Evolutionary conservation across 306 rosid species (phyloP).

Genomic region (Myrica gale): DNA sequence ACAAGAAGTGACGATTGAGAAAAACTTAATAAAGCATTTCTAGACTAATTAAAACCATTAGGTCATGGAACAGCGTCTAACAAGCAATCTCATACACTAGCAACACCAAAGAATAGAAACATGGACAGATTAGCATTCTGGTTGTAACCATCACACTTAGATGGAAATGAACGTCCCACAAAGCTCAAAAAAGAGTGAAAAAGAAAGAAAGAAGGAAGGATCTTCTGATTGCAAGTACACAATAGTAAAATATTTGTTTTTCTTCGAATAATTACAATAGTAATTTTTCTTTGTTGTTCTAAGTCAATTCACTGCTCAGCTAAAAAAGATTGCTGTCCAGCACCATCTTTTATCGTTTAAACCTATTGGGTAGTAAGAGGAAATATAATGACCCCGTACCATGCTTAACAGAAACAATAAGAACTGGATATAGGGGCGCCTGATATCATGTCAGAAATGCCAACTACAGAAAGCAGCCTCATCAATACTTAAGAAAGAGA

Average conservation of each 20-base stretch:
- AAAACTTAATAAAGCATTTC: neutral
- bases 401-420: neutral
- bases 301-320: neutral
- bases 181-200: neutral
- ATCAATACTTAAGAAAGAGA: neutral
- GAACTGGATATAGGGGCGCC: neutral
- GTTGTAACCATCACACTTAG: slow-evolving; percentile 4
- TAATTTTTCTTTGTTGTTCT: neutral
- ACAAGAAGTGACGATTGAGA: neutral
- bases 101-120: neutral
- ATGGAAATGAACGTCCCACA: neutral
- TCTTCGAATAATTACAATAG: neutral
- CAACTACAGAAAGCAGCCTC: neutral
- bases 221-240: too few relatives aligned
- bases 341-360: neutral
- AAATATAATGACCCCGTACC: neutral
- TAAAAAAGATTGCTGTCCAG: neutral
- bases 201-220: neutral
- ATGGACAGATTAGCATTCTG: neutral
- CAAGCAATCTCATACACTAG: neutral
- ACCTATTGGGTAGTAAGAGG: neutral
- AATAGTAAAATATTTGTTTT: too few relatives aligned
- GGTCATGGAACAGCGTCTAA: neutral
- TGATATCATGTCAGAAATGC: neutral
- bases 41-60: neutral